These are phyloP conservation scores for Ceratocystis destructans DNA, from an alignment of 2,329 filamentous ascomycete genomes.

Conservation along the genomic window DNA sequence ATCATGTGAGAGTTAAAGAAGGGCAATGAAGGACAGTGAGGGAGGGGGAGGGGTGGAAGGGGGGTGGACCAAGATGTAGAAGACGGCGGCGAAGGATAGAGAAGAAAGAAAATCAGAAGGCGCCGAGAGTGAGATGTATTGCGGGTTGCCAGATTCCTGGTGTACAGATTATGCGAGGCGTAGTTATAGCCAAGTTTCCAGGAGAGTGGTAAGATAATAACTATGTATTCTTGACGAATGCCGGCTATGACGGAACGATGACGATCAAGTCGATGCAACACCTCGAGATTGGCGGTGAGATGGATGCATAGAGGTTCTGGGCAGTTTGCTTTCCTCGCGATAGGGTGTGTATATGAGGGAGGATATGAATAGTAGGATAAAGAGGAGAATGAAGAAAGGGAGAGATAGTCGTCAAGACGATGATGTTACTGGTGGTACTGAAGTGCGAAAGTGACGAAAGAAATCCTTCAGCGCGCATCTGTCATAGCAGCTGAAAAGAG, in stretches of 20 bases:
- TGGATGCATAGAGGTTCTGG: background rate
- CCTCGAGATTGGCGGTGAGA: background rate
- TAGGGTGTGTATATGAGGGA: background rate
- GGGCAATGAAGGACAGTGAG: background rate
- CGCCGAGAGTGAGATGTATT: background rate
- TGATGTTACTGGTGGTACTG: conserved; percentile 6
- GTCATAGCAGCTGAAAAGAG: background rate
- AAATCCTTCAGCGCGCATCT: conserved; percentile 1
- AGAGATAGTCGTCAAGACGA: conserved; percentile 1
- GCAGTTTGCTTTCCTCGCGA: background rate
- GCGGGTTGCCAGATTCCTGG: background rate
- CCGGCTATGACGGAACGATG: conserved; percentile 3
- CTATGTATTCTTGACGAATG: background rate
- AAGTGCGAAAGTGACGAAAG: conserved; percentile 5
- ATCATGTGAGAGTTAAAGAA: background rate
- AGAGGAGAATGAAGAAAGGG: background rate
- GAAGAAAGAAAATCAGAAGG: background rate
- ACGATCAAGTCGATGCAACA: conserved; percentile 1
- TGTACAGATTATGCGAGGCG: background rate
- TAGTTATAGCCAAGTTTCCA: background rate
- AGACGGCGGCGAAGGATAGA: background rate
- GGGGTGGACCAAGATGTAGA: background rate
- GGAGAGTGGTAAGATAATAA: background rate
- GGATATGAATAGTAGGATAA: background rate
- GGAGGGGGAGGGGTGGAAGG: background rate